Percentiles rank a stretch among this genome's conserved stretches.
phyloP scores from a whole-genome alignment of 1,284 basidiomycete species.

The Hemileia vastatrix region DNA sequence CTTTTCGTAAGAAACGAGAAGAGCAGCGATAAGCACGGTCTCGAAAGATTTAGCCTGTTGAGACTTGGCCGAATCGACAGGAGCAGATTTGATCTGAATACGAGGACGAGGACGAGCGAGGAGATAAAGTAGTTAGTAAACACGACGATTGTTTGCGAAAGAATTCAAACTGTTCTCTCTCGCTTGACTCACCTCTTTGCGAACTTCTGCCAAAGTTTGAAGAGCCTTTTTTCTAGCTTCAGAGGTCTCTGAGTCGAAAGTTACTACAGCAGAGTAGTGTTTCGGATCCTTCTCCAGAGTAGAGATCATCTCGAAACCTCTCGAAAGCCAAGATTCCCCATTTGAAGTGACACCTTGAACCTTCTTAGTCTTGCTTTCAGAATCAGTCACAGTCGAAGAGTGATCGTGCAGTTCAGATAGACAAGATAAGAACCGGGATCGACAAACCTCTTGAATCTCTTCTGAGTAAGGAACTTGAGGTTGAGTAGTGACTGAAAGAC shows the following conservation, averaged over 20 bases:
- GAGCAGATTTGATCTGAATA: not conserved
- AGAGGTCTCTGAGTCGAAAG: constrained; percentile 55
- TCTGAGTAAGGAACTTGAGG: constrained; percentile 67
- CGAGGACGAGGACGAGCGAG: too few species aligned
- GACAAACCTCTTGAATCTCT: constrained; percentile 56
- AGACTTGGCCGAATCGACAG: not conserved
- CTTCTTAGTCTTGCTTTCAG: constrained; percentile 51
- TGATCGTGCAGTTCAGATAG: constrained; percentile 65
- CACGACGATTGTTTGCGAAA: not conserved
- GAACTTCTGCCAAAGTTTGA: constrained; percentile 50
- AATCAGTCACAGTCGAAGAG: constrained; percentile 37
- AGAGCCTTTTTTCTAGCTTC: constrained; percentile 50
- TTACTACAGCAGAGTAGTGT: constrained; percentile 55
- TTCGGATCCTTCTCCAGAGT: constrained; percentile 60
- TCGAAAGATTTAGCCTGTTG: constrained; percentile 24
- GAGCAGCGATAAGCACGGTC: constrained; percentile 30
- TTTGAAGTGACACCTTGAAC: constrained; percentile 57
- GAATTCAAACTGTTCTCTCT: not conserved
- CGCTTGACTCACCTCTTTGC: constrained; percentile 39
- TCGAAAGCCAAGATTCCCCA: constrained; percentile 70
- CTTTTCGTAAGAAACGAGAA: constrained; percentile 48
- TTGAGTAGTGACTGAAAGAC: constrained; percentile 45
- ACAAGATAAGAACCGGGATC: constrained; percentile 61
- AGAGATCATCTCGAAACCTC: constrained; percentile 57
- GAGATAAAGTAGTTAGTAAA: too few species aligned